Base-by-base conservation (phyloP, 2,329 filamentous ascomycete genomes). In the Venturia aucupariae region DNA sequence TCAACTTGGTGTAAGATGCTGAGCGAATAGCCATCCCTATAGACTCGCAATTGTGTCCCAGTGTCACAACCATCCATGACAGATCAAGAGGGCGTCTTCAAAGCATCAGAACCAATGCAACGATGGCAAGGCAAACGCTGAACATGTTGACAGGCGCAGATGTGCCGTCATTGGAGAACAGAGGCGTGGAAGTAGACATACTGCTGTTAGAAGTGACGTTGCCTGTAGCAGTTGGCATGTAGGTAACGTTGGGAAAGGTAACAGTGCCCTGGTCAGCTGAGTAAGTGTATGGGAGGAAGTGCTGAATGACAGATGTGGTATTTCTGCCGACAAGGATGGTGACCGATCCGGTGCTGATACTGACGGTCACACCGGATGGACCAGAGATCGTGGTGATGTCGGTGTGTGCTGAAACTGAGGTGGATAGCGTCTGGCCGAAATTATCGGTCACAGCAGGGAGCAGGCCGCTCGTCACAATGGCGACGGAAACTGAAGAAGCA, bases 21-120 rank as follows among this genome's bases (percentile, higher is more conserved):
- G 27, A 57, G 51, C 27, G 27, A 35, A n/a, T 57, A 35, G 35
- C 17, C 51, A 35, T 57, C 8, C 30, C 35, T 5, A 35, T 3
- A 35, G 30, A 35, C 51, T 57, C 30, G 17, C 19, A n/a, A 57
- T 27, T 35, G 15, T 57, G 27, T 57, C 51, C 51, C 17, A 30
- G 7, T 32, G 13, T 11, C 51, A 35, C 30, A 35, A 19, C 48
- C 7, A 57, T 19, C 51, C 30, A 35, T 8, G 15, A 35, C 2
- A n/a, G 17, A 3, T 35, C 15, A 15, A 57, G 27, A 27, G n/a
- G 6, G 27, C 7, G 30, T 57, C 51, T 30, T 57, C 51, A 57
- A 57, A 57, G 30, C 30, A 57, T 24, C 19, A 57, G 30, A 57
- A 57, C 51, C 30, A 57, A 57, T 19, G 51, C 51, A 57, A 57